Evolutionary conservation across 2,329 filamentous ascomycete species (phyloP).

Genomic region (Chaetomium sp.): DNA sequence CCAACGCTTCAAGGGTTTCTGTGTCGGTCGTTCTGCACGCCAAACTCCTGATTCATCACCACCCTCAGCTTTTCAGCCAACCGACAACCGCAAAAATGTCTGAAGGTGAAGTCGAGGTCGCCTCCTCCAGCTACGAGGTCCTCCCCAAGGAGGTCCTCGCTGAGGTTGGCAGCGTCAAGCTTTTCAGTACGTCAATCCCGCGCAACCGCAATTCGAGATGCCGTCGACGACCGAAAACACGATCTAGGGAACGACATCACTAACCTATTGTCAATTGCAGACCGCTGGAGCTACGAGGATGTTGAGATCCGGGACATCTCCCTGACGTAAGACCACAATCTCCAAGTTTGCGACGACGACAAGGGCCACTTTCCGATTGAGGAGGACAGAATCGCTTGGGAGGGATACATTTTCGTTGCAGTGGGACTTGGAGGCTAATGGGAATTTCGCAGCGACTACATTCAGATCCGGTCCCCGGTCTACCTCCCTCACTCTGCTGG

Average conservation of each 20-base stretch:
- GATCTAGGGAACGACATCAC: conserved; percentile 1
- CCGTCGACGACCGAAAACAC: conserved; percentile 7
- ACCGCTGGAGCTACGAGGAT: conserved; percentile 97
- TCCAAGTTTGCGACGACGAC: conserved; percentile 10
- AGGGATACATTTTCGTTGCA: conserved; percentile 2
- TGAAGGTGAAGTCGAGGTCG: conserved; percentile 94
- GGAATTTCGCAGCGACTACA: conserved; percentile 74
- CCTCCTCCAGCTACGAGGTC: conserved; percentile 65
- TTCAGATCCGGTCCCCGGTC: conserved; percentile 98
- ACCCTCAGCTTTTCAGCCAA: conserved; percentile 24
- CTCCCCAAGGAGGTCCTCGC: conserved; percentile 88
- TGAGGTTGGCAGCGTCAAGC: conserved; percentile 88
- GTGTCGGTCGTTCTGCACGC: conserved; percentile 18
- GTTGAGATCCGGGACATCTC: conserved; percentile 99
- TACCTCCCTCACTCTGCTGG: conserved; percentile 99
- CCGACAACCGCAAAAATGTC: conserved; percentile 61
- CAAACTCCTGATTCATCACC: conserved; percentile 23
- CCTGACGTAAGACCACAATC: conserved; percentile 73
- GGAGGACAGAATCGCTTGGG: neutral
- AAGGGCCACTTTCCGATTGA: neutral
- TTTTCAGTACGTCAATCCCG: conserved; percentile 55
- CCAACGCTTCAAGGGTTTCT: conserved; percentile 16
- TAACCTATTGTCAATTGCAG: conserved; percentile 49
- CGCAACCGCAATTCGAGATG: conserved; percentile 7
- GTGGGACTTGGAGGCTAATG: conserved; percentile 29